phyloP scores from a whole-genome alignment of 2,329 filamentous ascomycete genomes.

The Fusarium marasasianum region DNA sequence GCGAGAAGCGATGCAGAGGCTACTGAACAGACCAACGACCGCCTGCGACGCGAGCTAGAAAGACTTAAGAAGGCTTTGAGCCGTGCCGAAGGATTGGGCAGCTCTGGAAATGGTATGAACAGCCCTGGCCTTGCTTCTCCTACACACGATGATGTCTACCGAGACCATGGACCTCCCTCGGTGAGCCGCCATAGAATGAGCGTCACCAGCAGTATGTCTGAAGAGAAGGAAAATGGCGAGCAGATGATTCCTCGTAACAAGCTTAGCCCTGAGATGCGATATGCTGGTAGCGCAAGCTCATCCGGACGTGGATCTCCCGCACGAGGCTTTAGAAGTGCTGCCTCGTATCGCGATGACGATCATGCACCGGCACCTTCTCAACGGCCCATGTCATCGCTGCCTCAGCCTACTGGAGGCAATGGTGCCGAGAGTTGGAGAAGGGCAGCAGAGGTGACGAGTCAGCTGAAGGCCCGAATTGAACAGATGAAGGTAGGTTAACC shows the following conservation, averaged over 20 bases:
- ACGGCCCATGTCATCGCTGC: constrained; percentile 49
- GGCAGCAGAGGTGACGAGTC: constrained; percentile 96
- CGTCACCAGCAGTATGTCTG: constrained; percentile 72
- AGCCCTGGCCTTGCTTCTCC: constrained; percentile 60
- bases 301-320: constrained; percentile 70
- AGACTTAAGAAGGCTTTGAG: constrained; percentile 87
- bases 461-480: constrained; percentile 96
- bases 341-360: constrained; percentile 49
- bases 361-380: constrained; percentile 42
- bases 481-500: constrained; percentile 82
- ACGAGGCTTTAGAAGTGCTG: constrained; percentile 59
- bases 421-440: constrained; percentile 89
- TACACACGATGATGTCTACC: constrained; percentile 68
- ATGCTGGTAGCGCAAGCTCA: constrained; percentile 58
- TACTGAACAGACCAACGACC: constrained; percentile 85
- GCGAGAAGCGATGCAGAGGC: constrained; percentile 90
- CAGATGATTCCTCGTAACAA: constrained; percentile 59
- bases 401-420: constrained; percentile 47
- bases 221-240: constrained; percentile 81
- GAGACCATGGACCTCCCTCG: constrained; percentile 57
- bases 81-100: constrained; percentile 64
- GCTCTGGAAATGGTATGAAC: constrained; percentile 47
- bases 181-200: constrained; percentile 64
- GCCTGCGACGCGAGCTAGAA: constrained; percentile 87
- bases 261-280: constrained; percentile 64